A percentile compares a stretch with the other conserved stretches of the same genome.
Conservation (phyloP, 768 basidiomycete species). For the Pleurotus salmoneostramineus region DNA sequence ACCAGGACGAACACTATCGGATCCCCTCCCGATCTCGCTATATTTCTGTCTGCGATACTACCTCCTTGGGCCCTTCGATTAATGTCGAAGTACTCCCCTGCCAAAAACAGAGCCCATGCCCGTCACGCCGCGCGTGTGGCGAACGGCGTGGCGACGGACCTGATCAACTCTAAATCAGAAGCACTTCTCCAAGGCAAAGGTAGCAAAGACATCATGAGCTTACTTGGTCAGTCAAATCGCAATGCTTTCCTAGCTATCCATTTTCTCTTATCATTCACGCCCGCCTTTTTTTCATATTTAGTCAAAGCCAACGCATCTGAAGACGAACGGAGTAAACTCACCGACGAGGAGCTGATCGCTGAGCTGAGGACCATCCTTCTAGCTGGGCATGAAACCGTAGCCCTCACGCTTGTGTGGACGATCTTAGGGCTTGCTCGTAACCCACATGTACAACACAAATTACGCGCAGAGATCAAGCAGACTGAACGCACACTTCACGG, state of each 20-base stretch:
- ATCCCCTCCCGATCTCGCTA: conserved; percentile 20
- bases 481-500: conserved; percentile 28
- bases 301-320: conserved; percentile 44
- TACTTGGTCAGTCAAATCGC: conserved; percentile 15
- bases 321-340: conserved; percentile 28
- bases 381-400: conserved; percentile 59
- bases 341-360: conserved; percentile 34
- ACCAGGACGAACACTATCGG: conserved; percentile 28
- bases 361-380: conserved; percentile 42
- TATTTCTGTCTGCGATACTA: conserved; percentile 26
- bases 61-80: conserved; percentile 41
- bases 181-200: conserved; percentile 43
- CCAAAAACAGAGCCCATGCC: conserved; percentile 35
- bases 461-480: conserved; percentile 56
- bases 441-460: conserved; percentile 52
- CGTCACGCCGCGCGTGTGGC: conserved; percentile 40
- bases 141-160: conserved; percentile 38
- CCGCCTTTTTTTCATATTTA: conserved; percentile 13
- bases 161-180: conserved; percentile 45
- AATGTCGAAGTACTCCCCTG: conserved; percentile 42
- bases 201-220: conserved; percentile 32
- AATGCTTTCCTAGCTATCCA: not conserved
- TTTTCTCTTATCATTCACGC: too few species aligned
- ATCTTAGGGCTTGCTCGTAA: conserved; percentile 58
- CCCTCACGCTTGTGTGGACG: conserved; percentile 56